Conservation (phyloP, 148 eudicot genomes). For the Fagopyrum esculentum region DNA sequence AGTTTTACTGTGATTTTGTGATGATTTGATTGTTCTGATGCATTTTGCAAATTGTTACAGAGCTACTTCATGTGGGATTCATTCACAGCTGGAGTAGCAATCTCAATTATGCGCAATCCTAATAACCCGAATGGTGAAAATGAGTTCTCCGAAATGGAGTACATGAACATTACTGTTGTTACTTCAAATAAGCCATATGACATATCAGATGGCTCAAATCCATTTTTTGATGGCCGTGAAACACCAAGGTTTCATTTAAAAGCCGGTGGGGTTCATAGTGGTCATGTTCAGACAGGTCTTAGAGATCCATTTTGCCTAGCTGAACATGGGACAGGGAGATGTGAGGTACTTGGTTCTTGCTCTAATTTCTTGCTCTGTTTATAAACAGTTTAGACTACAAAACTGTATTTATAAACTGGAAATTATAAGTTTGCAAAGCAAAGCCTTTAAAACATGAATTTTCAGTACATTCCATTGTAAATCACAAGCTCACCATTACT, state of each 20-base stretch:
- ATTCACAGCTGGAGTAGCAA: slow-evolving; percentile 64
- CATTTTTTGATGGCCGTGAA: slow-evolving; percentile 49
- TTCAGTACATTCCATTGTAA: background rate
- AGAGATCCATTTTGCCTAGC: slow-evolving; percentile 65
- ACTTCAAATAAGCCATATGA: slow-evolving; percentile 83
- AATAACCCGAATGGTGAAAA: slow-evolving; percentile 40
- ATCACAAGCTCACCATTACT: background rate
- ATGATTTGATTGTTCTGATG: background rate
- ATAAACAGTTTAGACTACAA: too few species aligned
- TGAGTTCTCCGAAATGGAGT: slow-evolving; percentile 74
- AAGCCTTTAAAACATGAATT: too few species aligned
- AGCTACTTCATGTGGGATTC: slow-evolving; percentile 90
- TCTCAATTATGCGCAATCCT: slow-evolving; percentile 60
- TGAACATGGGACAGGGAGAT: slow-evolving; percentile 55
- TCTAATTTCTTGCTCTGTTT: background rate
- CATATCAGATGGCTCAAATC: slow-evolving; percentile 70
- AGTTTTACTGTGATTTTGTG: background rate
- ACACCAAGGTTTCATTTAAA: slow-evolving; percentile 43
- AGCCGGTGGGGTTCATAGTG: slow-evolving; percentile 71
- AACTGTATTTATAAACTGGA: too few species aligned
- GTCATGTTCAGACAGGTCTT: slow-evolving; percentile 76
- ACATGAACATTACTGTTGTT: slow-evolving; percentile 67
- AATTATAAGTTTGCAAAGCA: too few species aligned
- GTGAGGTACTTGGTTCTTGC: slow-evolving; percentile 36
- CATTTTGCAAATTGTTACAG: slow-evolving; percentile 21